These are phyloP conservation scores for Jasminum sambac DNA, from an alignment of 257 asterid species.

Conservation along the genomic window DNA sequence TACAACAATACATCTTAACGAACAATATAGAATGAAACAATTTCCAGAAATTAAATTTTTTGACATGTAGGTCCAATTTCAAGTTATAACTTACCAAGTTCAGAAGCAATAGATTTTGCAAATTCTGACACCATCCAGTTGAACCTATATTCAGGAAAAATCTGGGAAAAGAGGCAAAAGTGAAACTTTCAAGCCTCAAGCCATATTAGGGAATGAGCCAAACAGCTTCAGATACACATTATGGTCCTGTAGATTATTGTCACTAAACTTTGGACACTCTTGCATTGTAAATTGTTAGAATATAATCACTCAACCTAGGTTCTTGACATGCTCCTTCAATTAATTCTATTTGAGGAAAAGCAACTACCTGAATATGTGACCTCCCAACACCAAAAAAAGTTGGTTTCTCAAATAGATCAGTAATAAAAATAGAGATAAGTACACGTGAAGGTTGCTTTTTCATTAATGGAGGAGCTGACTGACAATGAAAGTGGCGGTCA, in stretches of 20 bases:
- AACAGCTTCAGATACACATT: conserved; percentile 1
- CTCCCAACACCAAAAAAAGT: background rate
- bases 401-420: background rate
- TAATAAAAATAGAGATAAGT: background rate
- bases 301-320: background rate
- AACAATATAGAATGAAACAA: conserved; percentile 9
- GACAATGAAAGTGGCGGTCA: background rate
- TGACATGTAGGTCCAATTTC: conserved; percentile 5
- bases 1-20: conserved; percentile 9
- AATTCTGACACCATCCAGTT: conserved; percentile 84
- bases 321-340: background rate
- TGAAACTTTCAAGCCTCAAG: conserved; percentile 23
- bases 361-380: background rate
- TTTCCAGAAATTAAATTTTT: background rate
- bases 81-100: conserved; percentile 66
- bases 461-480: background rate
- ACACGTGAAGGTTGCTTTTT: background rate
- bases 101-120: conserved; percentile 66
- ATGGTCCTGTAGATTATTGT: background rate
- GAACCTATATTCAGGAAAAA: conserved; percentile 89
- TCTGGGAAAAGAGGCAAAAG: conserved; percentile 41
- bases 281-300: background rate
- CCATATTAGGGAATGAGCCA: conserved; percentile 16
- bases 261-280: background rate
- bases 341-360: background rate